Evolutionary conservation across 2,329 filamentous ascomycete species (phyloP), one percentile per base, ranked within the genome.

Genomic region (Colletotrichum sp.): DNA sequence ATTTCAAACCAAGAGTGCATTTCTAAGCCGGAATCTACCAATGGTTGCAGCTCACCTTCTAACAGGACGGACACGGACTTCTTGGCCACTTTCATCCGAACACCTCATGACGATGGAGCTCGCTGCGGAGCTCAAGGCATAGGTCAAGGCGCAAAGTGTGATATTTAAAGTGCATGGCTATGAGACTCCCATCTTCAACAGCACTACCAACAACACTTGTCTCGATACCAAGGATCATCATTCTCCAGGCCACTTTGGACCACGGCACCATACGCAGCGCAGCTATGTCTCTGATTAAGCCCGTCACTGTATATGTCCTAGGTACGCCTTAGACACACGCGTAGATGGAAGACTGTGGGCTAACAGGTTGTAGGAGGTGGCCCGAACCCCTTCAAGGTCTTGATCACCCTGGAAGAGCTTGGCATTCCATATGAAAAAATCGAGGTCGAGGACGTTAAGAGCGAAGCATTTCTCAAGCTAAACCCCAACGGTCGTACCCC

Each of bases 341-440:
- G n/a, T 21, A 52, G n/a, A 52, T 52, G 43, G 12, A 13, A 13
- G 43, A 21, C n/a, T 52, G 12, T 52, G n/a, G 43, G 18, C 43
- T 52, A 52, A 52, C 12, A 52, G n/a, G n/a, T 21, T 21, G 43
- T 21, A 32, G 30, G 30, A 32, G 59, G 30, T 78, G 72, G 77
- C 78, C 82, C 83, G 34, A 83, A 82, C 68, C 81, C 80, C 4
- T 79, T 75, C 63, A 83, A 84, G 75, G 81, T 83, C 14, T 58
- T 79, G 59, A 80, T 85, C 58, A 36, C 81, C 16, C 77, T 85
- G 7, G 83, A 85, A 58, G 84, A 85, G 73, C 82, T 85, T 14
- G 79, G 78, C 0, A 43, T 86, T 9, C 81, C 82, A 4, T 85
- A 85, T 77, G 80, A 81, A 18, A 74, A 72, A 63, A 61, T 81